A percentile compares a stretch with the other conserved stretches of the same genome.
Evolutionary conservation across 78 protist species (phyloP).

Genomic region (Tieghemostelium lacteum): DNA sequence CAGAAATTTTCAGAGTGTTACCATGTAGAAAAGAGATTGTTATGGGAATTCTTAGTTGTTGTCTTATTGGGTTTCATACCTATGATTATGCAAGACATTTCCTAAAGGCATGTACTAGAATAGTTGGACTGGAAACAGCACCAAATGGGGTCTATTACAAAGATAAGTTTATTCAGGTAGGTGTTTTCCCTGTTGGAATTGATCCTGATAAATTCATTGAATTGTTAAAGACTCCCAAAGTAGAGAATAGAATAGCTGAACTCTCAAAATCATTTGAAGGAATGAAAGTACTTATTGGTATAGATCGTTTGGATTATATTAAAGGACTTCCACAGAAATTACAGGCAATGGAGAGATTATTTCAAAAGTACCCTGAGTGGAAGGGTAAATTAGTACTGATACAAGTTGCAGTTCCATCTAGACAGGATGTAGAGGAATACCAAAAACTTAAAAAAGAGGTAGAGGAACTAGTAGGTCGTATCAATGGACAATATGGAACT

Average conservation of each 20-base stretch:
- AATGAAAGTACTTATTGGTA: constrained; percentile 82
- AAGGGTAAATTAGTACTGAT: constrained; percentile 81
- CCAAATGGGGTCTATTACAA: constrained; percentile 58
- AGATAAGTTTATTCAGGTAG: constrained; percentile 69
- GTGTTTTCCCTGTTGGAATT: constrained; percentile 90
- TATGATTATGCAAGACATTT: constrained; percentile 92
- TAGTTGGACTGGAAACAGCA: constrained; percentile 83
- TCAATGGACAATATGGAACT: constrained; percentile 86
- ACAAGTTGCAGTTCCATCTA: constrained; percentile 92
- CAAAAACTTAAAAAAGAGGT: constrained; percentile 81
- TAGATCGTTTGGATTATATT: constrained; percentile 93
- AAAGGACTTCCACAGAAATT: constrained; percentile 93
- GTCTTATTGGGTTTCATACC: constrained; percentile 92
- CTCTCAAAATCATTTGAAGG: constrained; percentile 56
- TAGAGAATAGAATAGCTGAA: constrained; percentile 40
- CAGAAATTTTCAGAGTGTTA: constrained; percentile 91
- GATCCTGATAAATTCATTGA: constrained; percentile 81
- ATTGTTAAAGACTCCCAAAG: constrained; percentile 6
- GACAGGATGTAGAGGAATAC: constrained; percentile 91
- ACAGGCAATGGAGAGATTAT: constrained; percentile 83
- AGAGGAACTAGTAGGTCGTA: constrained; percentile 85
- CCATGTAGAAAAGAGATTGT: constrained; percentile 89
- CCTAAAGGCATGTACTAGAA: constrained; percentile 81
- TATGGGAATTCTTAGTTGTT: constrained; percentile 82
- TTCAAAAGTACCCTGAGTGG: constrained; percentile 81